Base-by-base conservation (phyloP, 805 yeast genomes). In the Spathaspora hagerdaliae region DNA sequence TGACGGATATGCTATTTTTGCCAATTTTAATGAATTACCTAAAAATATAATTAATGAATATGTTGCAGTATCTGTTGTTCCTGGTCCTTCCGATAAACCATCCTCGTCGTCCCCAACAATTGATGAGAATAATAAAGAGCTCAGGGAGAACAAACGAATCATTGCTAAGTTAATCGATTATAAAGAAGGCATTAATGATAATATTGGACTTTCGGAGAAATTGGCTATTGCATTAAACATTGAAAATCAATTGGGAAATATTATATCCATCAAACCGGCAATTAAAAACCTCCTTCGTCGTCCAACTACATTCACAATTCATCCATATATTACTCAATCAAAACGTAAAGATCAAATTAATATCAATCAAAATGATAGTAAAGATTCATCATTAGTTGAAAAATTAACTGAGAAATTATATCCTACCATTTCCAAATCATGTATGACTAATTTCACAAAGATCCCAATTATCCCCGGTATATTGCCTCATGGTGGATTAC, bases 401-500 rank as follows among this genome's bases (percentile, higher is more conserved):
- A 54, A 50, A 19, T 42, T 67, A 8, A 47, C 58, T 3, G 45
- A 53, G 6, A 11, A 38, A 11, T 49, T 66, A 7, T 60, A 5
- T 35, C 31, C 56, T 57, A 31, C 50, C 44, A 7, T 57, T 7
- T 35, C 52, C 6, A 32, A 71, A 1, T 72, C 79, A 2, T 26
- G 34, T 3, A 53, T 82, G 36, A 77, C 90, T 0, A 76, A 77
- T 47, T 68, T 65, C 27, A 57, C 73, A 43, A 78, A 76, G 49
- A 51, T 86, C 1, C 89, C 91, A 1, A 55, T 61, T 0, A 60
- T 78, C 1, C 71, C 78, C 1, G 58, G 59, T 0, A 50, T 64
- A 1, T 58, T 85, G 14, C 83, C 87, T 0, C 51, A 67, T 36
- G 94, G 95, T 11, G 91, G 85, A 0, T 43, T 78, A 6, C 42